Percentiles rank a stretch among this genome's conserved stretches.
These are phyloP conservation scores for Yamadazyma nakazawae DNA, from an alignment of 805 yeast genomes.

Conservation along the genomic window DNA sequence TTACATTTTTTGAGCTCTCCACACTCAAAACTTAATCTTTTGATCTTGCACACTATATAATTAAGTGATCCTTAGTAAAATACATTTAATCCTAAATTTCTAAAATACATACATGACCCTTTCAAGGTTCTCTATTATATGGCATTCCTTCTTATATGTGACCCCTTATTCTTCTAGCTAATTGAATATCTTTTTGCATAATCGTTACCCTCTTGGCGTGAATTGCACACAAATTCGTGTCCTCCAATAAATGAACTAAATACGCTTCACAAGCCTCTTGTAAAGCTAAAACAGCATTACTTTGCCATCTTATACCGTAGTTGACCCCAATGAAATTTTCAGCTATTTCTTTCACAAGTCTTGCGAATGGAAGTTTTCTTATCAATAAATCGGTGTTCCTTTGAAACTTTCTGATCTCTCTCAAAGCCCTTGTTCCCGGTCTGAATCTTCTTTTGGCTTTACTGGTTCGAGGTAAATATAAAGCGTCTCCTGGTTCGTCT, in stretches of 20 bases:
- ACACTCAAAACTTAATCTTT: background rate
- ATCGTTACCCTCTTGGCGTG: slow-evolving; percentile 84
- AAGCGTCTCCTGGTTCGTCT: slow-evolving; percentile 51
- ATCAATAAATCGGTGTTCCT: slow-evolving; percentile 63
- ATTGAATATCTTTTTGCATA: slow-evolving; percentile 78
- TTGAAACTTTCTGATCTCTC: slow-evolving; percentile 68
- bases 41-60: background rate
- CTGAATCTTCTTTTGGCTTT: slow-evolving; percentile 42
- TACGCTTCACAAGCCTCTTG: slow-evolving; percentile 84
- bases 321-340: slow-evolving; percentile 52
- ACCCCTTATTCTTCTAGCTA: slow-evolving; percentile 79
- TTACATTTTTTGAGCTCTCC: background rate
- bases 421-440: slow-evolving; percentile 64
- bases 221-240: slow-evolving; percentile 71
- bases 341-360: slow-evolving; percentile 72
- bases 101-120: background rate
- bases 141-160: slow-evolving; percentile 3
- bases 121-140: background rate
- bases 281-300: slow-evolving; percentile 69
- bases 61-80: background rate
- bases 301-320: slow-evolving; percentile 71
- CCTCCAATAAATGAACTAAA: slow-evolving; percentile 68
- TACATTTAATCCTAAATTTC: background rate
- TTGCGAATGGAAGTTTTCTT: slow-evolving; percentile 73
- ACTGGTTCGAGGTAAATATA: slow-evolving; percentile 28